Base-by-base conservation (phyloP, 768 basidiomycete species). In the Mrakia gelida region DNA sequence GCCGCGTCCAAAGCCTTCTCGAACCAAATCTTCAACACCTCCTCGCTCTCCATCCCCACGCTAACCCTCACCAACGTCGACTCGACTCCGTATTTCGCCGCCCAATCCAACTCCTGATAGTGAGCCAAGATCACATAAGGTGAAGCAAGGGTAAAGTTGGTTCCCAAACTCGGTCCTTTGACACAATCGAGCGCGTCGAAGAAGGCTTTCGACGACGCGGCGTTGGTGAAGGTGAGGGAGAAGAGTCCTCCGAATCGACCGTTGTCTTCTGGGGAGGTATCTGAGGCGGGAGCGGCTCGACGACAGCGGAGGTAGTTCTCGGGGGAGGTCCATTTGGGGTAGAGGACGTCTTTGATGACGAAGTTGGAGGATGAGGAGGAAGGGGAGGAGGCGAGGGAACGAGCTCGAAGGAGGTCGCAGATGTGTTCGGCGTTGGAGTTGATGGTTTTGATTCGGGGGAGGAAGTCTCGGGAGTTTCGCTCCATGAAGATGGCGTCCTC, bases 401-500 rank as follows among this genome's bases (percentile, higher is more conserved):
- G 89, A 2, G 89, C 86, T 56, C 87, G 88, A 41, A 99, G 87
- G 83, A 91, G 89, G 75, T 92, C 91, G 84, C 94, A 95, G 76
- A 95, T 86, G 63, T 88, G 88, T 82, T 93, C 90, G 5, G 95
- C 87, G 83, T 96, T 98, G 45, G 84, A 83, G 84, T 98, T 93
- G 84, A 96, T 93, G 74, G 86, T 83, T 75, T 86, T 86, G 80
- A 94, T 88, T 75, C 96, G 92, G 11, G 86, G 87, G 73, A 87
- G 85, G 86, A 96, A 98, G 85, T 97, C 91, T 72, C 96, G 92
- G 26, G 96, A 98, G 85, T 99, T 99, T 80, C 95, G 92, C 83
- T 99, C 96, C 92, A 99, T 92, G 87, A 90, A 96, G 76, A 98
- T 89, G 61, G 93, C 94, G 82, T 99, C 96, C 83, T 95, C 92